A percentile compares a stretch with the other conserved stretches of the same genome.
Evolutionary conservation across 2,329 filamentous ascomycete genomes (phyloP).

Genomic region (Botryotinia convoluta): DNA sequence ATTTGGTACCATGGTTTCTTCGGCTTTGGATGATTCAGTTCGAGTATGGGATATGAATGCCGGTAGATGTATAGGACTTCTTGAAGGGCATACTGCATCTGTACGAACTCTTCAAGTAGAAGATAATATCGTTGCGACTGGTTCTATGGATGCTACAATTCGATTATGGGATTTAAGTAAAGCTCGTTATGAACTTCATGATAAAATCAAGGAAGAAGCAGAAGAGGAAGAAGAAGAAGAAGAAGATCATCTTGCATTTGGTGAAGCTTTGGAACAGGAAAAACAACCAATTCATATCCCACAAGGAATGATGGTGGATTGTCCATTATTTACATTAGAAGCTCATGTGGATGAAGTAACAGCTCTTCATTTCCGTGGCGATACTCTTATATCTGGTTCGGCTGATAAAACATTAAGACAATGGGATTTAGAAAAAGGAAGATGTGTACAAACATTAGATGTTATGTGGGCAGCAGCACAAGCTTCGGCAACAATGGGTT

Average conservation of each 20-base stretch:
- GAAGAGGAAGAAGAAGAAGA: slow-evolving; percentile 52
- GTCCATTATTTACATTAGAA: slow-evolving; percentile 81
- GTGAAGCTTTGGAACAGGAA: slow-evolving; percentile 67
- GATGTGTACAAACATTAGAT: slow-evolving; percentile 94
- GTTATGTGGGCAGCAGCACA: slow-evolving; percentile 98
- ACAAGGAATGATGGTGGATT: slow-evolving; percentile 81
- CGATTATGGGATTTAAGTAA: slow-evolving; percentile 91
- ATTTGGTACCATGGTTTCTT: slow-evolving; percentile 91
- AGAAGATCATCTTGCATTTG: slow-evolving; percentile 69
- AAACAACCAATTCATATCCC: slow-evolving; percentile 68
- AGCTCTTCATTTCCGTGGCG: slow-evolving; percentile 83
- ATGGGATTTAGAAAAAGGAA: slow-evolving; percentile 96
- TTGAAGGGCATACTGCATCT: slow-evolving; percentile 93
- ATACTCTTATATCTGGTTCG: slow-evolving; percentile 90
- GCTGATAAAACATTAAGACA: slow-evolving; percentile 96
- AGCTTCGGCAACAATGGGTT: slow-evolving; percentile 67
- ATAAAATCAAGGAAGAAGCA: slow-evolving; percentile 52
- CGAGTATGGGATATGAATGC: slow-evolving; percentile 95
- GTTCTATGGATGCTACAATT: slow-evolving; percentile 92
- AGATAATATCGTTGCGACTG: slow-evolving; percentile 92
- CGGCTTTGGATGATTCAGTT: slow-evolving; percentile 89
- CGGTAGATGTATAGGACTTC: slow-evolving; percentile 82
- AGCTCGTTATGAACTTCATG: slow-evolving; percentile 74
- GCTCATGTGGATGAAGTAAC: slow-evolving; percentile 94
- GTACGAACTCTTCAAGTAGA: slow-evolving; percentile 91